Conservation (phyloP, 2,329 filamentous ascomycete genomes). For the Beauveria rudraprayagi region DNA sequence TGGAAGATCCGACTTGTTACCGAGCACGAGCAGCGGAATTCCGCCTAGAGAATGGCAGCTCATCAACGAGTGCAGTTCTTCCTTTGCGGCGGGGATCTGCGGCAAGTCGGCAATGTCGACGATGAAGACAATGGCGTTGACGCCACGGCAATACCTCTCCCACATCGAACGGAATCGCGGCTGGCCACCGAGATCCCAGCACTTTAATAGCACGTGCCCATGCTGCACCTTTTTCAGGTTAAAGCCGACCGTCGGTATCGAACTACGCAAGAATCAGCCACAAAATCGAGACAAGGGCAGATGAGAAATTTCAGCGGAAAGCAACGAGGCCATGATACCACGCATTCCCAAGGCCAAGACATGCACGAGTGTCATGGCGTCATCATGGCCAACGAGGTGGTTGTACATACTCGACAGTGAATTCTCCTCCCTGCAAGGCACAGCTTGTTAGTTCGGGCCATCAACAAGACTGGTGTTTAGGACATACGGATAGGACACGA, state of each 20-base stretch:
- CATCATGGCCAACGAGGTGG: neutral
- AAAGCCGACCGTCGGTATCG: constrained; percentile 96
- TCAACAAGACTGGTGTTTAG: constrained; percentile 7
- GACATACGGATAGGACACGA: constrained; percentile 84
- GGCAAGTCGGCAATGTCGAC: constrained; percentile 87
- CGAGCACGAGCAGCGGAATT: constrained; percentile 87
- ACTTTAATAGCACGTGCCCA: constrained; percentile 96
- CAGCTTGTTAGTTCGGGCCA: constrained; percentile 13
- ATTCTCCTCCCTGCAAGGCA: constrained; percentile 74
- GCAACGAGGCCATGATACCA: neutral
- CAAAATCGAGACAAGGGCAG: constrained; percentile 14
- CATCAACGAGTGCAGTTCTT: constrained; percentile 86
- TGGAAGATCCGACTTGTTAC: constrained; percentile 95
- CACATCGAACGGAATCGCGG: constrained; percentile 97
- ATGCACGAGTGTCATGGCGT: neutral
- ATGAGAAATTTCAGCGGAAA: neutral
- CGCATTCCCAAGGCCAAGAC: neutral
- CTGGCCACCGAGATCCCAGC: constrained; percentile 97
- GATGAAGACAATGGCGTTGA: constrained; percentile 97
- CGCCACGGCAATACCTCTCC: constrained; percentile 96
- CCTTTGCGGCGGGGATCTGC: constrained; percentile 74
- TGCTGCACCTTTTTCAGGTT: constrained; percentile 98
- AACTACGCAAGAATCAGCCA: constrained; percentile 53
- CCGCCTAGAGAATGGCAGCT: constrained; percentile 75
- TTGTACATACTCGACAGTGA: constrained; percentile 84